Base-by-base conservation (phyloP, 2,329 filamentous ascomycete genomes). In the Alternaria rosae region DNA sequence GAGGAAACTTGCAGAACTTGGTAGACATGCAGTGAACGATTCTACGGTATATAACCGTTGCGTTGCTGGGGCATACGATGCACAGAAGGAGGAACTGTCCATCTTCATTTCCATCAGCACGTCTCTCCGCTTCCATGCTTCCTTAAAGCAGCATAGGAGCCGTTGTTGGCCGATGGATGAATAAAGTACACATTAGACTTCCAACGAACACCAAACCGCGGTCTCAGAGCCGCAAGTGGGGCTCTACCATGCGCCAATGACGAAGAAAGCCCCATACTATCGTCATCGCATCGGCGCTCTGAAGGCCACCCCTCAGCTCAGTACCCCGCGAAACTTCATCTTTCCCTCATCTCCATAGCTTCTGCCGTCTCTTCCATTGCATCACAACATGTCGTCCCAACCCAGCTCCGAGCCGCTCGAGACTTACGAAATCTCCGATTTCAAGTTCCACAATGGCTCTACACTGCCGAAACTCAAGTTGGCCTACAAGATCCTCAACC, bases 401-500 rank as follows among this genome's bases (percentile, higher is more conserved):
- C 20, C 54, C 42, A 54, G 53, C 26, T 57, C 59, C 2, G 61
- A 50, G 20, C 59, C 64, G 12, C 50, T 65, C 3, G 61, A 68
- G 20, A 53, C 64, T 32, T 71, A 65, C 47, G 58, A 62, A 11
- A 59, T 71, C 13, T 20, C 60, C 12, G 59, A 71, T 41, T 73
- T 73, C 51, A 66, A 61, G 9, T 69, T 72, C 62, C 48, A 66
- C 26, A 65, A 68, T 48, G 70, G 67, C 20, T 55, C 60, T 10
- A 67, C 57, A 2, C 44, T 71, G 12, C 62, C 69, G 35, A 57
- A 48, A 8, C 54, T 69, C 23, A 61, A 51, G 6, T 15, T 74
- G 8, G 70, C 72, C 5, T 75, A 75, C 61, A 65, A 66, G 28
- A 65, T 72, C 50, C 60, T 74, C 45, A 74, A 75, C 23, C 68